These are phyloP conservation scores for Coemansia sp. DNA, from an alignment of 192 early-diverging fungal species.

Conservation along the genomic window DNA sequence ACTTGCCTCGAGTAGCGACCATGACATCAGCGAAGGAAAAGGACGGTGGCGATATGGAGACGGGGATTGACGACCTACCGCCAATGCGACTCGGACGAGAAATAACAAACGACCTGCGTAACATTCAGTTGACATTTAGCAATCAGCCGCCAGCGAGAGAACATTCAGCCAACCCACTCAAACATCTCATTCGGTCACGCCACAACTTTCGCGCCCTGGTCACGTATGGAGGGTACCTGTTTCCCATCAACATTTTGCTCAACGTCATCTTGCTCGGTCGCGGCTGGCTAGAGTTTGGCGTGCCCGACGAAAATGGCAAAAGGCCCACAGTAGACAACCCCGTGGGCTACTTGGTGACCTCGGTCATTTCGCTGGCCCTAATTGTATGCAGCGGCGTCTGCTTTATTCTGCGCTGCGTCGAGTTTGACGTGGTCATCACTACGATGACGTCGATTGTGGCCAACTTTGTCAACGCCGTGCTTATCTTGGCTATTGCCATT, in stretches of 20 bases:
- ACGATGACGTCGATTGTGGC: conserved; percentile 38
- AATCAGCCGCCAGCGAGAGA: conserved; percentile 13
- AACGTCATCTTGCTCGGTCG: conserved; percentile 54
- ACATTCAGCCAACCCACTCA: conserved; percentile 31
- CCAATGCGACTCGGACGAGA: conserved; percentile 40
- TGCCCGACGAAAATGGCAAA: conserved; percentile 13
- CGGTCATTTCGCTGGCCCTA: conserved; percentile 47
- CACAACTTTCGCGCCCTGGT: conserved; percentile 58
- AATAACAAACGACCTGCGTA: conserved; percentile 48
- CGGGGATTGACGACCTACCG: conserved; percentile 44
- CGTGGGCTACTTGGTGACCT: conserved; percentile 41
- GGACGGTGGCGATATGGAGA: conserved; percentile 25
- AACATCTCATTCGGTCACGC: conserved; percentile 42
- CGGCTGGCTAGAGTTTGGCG: conserved; percentile 47
- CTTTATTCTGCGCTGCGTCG: conserved; percentile 55
- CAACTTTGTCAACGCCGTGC: conserved; percentile 46
- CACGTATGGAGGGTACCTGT: conserved; percentile 52
- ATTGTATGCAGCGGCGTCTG: conserved; percentile 49
- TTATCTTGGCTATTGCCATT: conserved; percentile 50
- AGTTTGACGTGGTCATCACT: conserved; percentile 47
- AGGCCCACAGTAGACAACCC: conserved; percentile 38
- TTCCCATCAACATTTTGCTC: conserved; percentile 55
- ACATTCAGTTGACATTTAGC: conserved; percentile 52
- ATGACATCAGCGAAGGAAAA: conserved; percentile 33
- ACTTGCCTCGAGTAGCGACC: conserved; percentile 34